Evolutionary conservation across 2,329 filamentous ascomycete genomes (phyloP), one percentile per base, ranked within the genome.

Genomic region (Pseudogymnoascus sp.): DNA sequence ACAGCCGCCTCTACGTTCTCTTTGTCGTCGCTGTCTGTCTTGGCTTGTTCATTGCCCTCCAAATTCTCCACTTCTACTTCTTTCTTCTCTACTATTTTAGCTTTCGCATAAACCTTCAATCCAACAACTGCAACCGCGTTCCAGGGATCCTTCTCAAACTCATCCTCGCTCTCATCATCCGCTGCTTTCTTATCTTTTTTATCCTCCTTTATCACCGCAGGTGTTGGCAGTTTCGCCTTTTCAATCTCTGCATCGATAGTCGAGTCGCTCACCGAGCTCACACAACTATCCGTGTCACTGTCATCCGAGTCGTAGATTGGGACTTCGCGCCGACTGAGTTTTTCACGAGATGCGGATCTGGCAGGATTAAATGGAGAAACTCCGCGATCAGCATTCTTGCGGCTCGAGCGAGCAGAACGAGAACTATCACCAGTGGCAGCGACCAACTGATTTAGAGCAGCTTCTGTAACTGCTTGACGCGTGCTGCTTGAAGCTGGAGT

Each of bases 91-190:
- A 66, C 69, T 14, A 69, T 70, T 0, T 69, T 65, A 0, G 73
- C 75, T 66, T 81, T 81, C 68, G 80, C 78, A 70, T 86, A 87
- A 5, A 87, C 79, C 4, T 82, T 78, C 59, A 87, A 73, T 0
- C 84, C 83, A 0, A 87, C 78, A 16, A 86, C 80, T 59, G 78
- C 81, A 50, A 86, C 78, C 3, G 84, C 83, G 68, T 86, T 86
- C 84, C 84, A 87, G 1, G 82, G 80, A 22, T 82, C 78, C 22
- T 76, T 74, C 64, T 82, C 78, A 57, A 79, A 80, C 61, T 84
- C 81, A 64, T 82, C 81, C 8, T 76, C 76, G 18, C 81, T 78
- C 37, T 81, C 80, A 2, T 76, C 72, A 37, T 47, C 41, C 3
- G 12, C n/a, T 2, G 18, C 18, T 20, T 60, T 57, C 39, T 57